phyloP scores from a whole-genome alignment of 768 basidiomycete species.

The Podaxis sp. region DNA sequence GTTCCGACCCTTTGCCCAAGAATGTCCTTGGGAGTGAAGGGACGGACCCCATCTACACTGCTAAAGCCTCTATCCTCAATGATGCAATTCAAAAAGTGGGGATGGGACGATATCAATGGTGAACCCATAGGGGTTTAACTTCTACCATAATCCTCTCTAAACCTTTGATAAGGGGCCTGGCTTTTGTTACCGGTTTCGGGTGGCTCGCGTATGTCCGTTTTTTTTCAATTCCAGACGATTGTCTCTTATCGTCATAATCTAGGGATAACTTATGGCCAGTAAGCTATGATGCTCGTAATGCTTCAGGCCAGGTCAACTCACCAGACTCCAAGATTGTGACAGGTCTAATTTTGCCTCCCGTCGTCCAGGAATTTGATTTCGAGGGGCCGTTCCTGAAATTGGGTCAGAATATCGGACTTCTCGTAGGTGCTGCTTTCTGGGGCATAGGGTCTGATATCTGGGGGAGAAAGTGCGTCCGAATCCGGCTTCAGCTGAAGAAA shows the following conservation, averaged over 20 bases:
- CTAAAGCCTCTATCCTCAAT: conserved; percentile 17
- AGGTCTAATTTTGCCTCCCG: conserved; percentile 56
- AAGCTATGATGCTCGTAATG: background rate
- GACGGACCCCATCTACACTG: conserved; percentile 12
- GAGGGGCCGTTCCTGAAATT: conserved; percentile 64
- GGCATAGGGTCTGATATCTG: conserved; percentile 68
- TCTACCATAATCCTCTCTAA: background rate
- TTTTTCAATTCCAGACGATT: background rate
- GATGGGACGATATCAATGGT: conserved; percentile 34
- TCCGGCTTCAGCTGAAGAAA: conserved; percentile 4
- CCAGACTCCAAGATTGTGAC: conserved; percentile 24
- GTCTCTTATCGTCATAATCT: background rate
- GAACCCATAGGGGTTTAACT: background rate
- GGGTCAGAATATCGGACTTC: conserved; percentile 69
- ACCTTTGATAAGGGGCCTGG: conserved; percentile 23
- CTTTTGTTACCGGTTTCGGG: conserved; percentile 31
- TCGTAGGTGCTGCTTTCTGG: conserved; percentile 72
- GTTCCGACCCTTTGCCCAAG: background rate
- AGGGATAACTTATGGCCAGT: conserved; percentile 33
- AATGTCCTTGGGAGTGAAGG: conserved; percentile 9
- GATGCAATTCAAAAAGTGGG: conserved; percentile 20
- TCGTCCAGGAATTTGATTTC: conserved; percentile 64
- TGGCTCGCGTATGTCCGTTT: conserved; percentile 27
- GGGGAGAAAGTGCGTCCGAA: conserved; percentile 53
- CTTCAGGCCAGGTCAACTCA: background rate